Percentiles rank a stretch among this genome's conserved stretches.
These are phyloP conservation scores for Hsuehochloa calcarea DNA, from an alignment of 176 grass and related monocot species.

Conservation along the genomic window DNA sequence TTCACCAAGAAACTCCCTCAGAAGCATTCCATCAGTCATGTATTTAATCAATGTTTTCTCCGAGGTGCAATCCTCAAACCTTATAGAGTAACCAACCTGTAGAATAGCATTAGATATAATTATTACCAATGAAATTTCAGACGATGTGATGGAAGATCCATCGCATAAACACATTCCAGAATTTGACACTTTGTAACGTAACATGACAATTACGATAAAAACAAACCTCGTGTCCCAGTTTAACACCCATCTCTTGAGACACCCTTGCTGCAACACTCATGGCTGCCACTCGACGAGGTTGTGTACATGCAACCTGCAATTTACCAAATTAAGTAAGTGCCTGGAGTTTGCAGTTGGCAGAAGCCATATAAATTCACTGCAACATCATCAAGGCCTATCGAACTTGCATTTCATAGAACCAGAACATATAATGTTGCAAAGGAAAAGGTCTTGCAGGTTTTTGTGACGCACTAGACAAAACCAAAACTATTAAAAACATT, in stretches of 20 bases:
- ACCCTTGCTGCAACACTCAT: conserved; percentile 97
- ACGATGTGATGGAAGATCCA: conserved; percentile 13
- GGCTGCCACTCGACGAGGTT: conserved; percentile 89
- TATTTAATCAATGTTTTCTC: conserved; percentile 96
- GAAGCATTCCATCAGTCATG: conserved; percentile 97
- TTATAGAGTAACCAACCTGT: conserved; percentile 97
- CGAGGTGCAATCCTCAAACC: conserved; percentile 98
- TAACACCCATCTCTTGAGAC: conserved; percentile 93
- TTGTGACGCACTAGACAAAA: conserved; percentile 2
- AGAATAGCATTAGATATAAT: conserved; percentile 25
- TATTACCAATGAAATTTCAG: conserved; percentile 18
- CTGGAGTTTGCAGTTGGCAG: neutral
- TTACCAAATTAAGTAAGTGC: conserved; percentile 9
- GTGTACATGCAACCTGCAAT: conserved; percentile 87
- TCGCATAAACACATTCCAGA: neutral
- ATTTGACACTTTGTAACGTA: neutral
- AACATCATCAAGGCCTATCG: neutral
- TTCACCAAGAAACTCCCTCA: conserved; percentile 94
- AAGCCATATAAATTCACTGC: neutral
- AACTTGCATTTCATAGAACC: neutral
- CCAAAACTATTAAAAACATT: neutral
- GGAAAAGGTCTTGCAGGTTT: neutral
- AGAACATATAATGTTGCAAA: neutral
- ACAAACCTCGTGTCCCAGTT: conserved; percentile 93
- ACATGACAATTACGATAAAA: neutral